Evolutionary conservation across 108 stramenopile genomes (phyloP).

Genomic region (Skeletonema marinoi): DNA sequence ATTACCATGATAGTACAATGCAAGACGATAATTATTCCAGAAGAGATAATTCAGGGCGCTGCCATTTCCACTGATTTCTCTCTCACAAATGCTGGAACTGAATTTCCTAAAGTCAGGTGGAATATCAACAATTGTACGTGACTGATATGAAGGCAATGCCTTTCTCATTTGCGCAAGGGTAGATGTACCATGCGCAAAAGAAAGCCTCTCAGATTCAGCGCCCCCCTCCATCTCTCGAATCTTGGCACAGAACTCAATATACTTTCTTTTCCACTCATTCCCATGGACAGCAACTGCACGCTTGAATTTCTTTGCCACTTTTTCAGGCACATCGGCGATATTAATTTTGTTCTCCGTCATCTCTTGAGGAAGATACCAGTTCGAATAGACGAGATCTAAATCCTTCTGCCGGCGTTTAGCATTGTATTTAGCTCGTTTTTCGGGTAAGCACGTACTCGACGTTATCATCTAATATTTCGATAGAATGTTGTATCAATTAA

Average conservation of each 20-base stretch:
- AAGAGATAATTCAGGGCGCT: too few species aligned
- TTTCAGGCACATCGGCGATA: not conserved
- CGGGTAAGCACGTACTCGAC: not conserved
- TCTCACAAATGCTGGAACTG: not conserved
- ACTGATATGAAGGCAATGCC: not conserved
- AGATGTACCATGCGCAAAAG: not conserved
- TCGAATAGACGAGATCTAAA: not conserved
- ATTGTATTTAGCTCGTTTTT: not conserved
- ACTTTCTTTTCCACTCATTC: not conserved
- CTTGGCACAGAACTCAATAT: not conserved
- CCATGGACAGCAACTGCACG: not conserved
- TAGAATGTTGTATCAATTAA: too few species aligned
- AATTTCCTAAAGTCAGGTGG: not conserved
- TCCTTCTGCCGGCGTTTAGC: slow-evolving; percentile 8
- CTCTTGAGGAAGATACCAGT: not conserved
- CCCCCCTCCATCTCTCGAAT: not conserved
- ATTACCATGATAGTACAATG: too few species aligned
- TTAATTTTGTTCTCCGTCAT: not conserved
- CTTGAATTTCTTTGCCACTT: not conserved
- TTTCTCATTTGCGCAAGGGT: not conserved
- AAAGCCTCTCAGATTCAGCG: not conserved
- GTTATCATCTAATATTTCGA: too few species aligned
- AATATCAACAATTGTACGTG: not conserved
- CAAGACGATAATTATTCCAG: too few species aligned
- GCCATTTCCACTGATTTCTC: too few species aligned